Conservation (phyloP, 2,329 filamentous ascomycete species). For the Claviceps purpurea region DNA sequence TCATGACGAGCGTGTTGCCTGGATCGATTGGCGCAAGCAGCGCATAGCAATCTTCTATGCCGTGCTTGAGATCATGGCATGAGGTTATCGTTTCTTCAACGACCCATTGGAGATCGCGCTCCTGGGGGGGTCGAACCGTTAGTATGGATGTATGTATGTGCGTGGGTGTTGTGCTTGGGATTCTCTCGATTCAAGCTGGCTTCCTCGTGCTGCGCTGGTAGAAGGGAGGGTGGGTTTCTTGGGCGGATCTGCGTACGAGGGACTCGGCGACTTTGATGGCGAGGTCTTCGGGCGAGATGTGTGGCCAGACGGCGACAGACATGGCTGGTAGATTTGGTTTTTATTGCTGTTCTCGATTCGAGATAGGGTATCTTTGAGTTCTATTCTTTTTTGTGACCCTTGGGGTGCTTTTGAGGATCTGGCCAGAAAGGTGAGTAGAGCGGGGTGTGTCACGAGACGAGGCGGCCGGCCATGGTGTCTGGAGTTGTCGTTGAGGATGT, state of each 20-base stretch:
- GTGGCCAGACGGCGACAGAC: constrained; percentile 48
- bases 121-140: constrained; percentile 15
- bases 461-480: no score
- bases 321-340: constrained; percentile 20
- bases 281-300: constrained; percentile 35
- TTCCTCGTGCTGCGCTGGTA: background rate
- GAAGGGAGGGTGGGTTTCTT: background rate
- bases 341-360: background rate
- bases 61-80: constrained; percentile 40
- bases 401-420: no score
- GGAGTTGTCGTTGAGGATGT: no score
- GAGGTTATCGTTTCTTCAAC: constrained; percentile 34
- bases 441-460: no score
- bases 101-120: constrained; percentile 42
- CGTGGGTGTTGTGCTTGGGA: background rate
- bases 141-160: background rate
- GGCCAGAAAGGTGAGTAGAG: no score
- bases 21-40: constrained; percentile 74
- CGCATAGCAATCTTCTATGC: constrained; percentile 78
- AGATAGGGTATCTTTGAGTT: background rate
- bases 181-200: background rate
- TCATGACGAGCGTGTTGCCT: constrained; percentile 80
- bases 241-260: constrained; percentile 27
- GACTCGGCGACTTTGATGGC: constrained; percentile 34
- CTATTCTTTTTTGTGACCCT: no score